Percentiles rank a stretch among this genome's conserved stretches.
phyloP scores from a whole-genome alignment of 1,284 basidiomycete species.

The Veloboletus limbatus region DNA sequence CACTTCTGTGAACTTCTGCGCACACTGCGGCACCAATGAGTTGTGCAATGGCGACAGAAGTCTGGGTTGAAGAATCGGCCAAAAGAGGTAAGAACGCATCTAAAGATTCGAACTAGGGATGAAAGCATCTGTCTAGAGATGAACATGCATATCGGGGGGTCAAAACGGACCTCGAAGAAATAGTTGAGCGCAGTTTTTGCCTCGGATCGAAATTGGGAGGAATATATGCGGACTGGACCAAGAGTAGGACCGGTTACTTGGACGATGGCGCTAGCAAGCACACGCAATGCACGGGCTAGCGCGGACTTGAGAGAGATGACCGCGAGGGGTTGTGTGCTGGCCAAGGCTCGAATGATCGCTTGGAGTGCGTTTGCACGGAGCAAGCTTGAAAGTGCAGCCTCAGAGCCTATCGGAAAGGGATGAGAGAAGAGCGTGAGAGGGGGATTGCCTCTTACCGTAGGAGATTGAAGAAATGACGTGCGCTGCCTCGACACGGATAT shows the following conservation, averaged over 20 bases:
- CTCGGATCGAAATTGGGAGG: constrained; percentile 45
- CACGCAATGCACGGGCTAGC: constrained; percentile 58
- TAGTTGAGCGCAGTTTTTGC: constrained; percentile 55
- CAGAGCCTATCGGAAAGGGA: constrained; percentile 44
- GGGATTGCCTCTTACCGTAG: constrained; percentile 43
- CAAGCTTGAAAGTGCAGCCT: constrained; percentile 55
- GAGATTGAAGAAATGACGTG: constrained; percentile 71
- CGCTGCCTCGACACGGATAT: constrained; percentile 65
- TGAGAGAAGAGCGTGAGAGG: neutral
- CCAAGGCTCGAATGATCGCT: constrained; percentile 57
- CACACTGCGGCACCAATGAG: constrained; percentile 55
- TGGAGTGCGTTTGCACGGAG: constrained; percentile 53
- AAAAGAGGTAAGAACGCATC: constrained; percentile 68
- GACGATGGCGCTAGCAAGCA: constrained; percentile 54
- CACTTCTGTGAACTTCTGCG: constrained; percentile 50
- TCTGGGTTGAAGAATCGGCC: constrained; percentile 38
- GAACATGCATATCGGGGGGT: neutral
- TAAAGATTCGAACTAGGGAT: constrained; percentile 50
- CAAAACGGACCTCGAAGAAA: constrained; percentile 53
- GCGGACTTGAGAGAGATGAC: constrained; percentile 48
- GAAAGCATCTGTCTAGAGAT: neutral
- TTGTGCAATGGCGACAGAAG: constrained; percentile 51
- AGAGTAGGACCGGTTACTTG: constrained; percentile 63
- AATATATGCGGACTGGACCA: constrained; percentile 55
- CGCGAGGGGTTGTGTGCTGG: constrained; percentile 40